These are phyloP conservation scores for Thecaphora frezii DNA, from an alignment of 1,284 basidiomycete species.

Conservation along the genomic window DNA sequence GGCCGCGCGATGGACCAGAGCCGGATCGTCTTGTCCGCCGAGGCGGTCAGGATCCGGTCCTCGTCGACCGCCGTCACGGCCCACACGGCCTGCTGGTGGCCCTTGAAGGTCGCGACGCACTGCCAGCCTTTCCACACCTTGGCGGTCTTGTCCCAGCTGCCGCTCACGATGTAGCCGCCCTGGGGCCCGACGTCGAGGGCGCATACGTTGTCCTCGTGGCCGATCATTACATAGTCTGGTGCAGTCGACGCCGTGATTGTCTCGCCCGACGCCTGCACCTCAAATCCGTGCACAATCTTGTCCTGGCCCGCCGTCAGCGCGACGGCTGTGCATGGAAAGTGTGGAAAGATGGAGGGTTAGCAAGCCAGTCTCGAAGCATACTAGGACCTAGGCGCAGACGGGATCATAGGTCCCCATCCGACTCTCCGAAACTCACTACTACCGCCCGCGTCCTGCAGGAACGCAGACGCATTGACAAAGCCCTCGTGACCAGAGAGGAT, in stretches of 20 bases:
- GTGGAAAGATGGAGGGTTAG: slow-evolving; percentile 2
- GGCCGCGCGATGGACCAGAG: slow-evolving; percentile 70
- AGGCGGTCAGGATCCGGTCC: slow-evolving; percentile 79
- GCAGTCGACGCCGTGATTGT: slow-evolving; percentile 10
- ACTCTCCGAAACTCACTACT: slow-evolving; percentile 3
- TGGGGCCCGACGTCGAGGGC: slow-evolving; percentile 66
- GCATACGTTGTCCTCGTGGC: slow-evolving; percentile 89
- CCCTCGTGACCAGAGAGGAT: slow-evolving; percentile 45
- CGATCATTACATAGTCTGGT: slow-evolving; percentile 60
- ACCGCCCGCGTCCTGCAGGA: slow-evolving; percentile 14
- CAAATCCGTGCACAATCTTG: slow-evolving; percentile 49
- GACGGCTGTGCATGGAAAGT: slow-evolving; percentile 5
- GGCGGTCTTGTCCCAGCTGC: slow-evolving; percentile 96
- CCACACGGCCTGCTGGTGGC: slow-evolving; percentile 91
- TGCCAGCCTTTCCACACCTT: slow-evolving; percentile 82
- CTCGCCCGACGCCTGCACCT: slow-evolving; percentile 19
- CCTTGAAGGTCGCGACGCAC: slow-evolving; percentile 74
- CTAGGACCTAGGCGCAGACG: no score
- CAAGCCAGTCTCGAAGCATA: no score
- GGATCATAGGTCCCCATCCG: slow-evolving; percentile 1
- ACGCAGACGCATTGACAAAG: slow-evolving; percentile 52
- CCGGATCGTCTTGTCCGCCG: slow-evolving; percentile 91
- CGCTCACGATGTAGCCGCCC: slow-evolving; percentile 71
- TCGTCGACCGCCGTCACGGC: slow-evolving; percentile 77
- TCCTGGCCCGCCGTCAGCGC: slow-evolving; percentile 54